A percentile compares a stretch with the other conserved stretches of the same genome.
phyloP scores from a whole-genome alignment of 768 basidiomycete genomes.

The Sporobolomyces roseus region DNA sequence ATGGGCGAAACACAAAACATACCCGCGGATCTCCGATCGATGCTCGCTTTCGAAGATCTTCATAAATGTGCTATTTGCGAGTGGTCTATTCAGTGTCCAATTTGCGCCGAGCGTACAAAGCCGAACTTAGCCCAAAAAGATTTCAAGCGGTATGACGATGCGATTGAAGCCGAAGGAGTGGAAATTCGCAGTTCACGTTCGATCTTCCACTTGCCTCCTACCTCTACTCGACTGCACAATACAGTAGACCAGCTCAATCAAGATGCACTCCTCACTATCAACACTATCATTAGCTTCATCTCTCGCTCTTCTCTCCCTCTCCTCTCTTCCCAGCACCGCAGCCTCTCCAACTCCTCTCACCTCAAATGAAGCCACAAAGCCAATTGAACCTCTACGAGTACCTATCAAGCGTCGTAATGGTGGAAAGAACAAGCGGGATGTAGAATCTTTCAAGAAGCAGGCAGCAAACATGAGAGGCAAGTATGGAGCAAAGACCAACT shows the following conservation, averaged over 20 bases:
- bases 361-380: neutral
- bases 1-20: no score
- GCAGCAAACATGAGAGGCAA: conserved; percentile 15
- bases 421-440: conserved; percentile 9
- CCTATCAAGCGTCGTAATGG: conserved; percentile 12
- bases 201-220: no score
- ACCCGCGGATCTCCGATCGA: no score
- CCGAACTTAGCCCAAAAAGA: no score
- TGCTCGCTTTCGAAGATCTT: no score
- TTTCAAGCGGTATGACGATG: no score
- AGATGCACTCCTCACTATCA: conserved; percentile 13
- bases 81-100: no score
- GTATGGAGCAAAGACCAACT: conserved; percentile 26
- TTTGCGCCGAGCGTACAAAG: no score
- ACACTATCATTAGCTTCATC: neutral
- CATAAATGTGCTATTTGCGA: no score
- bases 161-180: no score
- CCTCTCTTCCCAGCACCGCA: neutral
- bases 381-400: conserved; percentile 2
- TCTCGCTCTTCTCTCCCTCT: neutral
- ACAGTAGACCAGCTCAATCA: neutral
- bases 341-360: conserved; percentile 19
- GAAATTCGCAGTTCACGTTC: no score
- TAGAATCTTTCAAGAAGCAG: conserved; percentile 17
- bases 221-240: no score